Evolutionary conservation across 1,284 basidiomycete species (phyloP), one percentile per base, ranked within the genome.

Genomic region (Ganoderma boninense): DNA sequence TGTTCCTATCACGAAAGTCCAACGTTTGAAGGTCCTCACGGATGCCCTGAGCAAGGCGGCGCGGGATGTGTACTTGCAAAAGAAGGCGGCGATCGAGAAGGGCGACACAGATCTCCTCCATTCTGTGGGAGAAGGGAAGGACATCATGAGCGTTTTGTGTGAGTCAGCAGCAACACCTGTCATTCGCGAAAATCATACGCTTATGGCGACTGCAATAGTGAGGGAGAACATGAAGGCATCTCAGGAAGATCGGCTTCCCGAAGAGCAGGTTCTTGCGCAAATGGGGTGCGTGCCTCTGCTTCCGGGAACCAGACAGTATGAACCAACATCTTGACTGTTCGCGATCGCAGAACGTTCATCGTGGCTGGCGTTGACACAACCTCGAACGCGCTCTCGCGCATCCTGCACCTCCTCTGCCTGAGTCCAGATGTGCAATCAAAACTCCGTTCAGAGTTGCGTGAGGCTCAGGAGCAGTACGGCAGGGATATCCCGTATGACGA

Each of bases 81-180:
- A 84, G 76, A 86, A 84, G 72, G 69, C 74, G 18, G 81, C 69
- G 16, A 43, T 68, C 2, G 44, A 60, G 85, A 20, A 93, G 96
- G 72, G 75, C 2, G 76, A 73, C 6, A 23, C 40, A 2, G 70
- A 70, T 4, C 67, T 74, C 16, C 32, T 68, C 43, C 65, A 73
- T 38, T 79, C 83, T 57, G 65, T 69, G 13, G 62, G 54, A 29
- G 64, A 60, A 13, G 71, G 74, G 7, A 76, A 76, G 71, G 69
- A 46, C 74, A 94, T 65, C n/a, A 65, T 65, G 64, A 65, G 64
- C 42, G 42, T 65, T 32, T 23, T 65, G 16, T 40, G 64, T 65
- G 54, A 59, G 64, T 65, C 10, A 16, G 10, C 26, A 2, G 23
- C 29, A 10, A 4, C 14, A 13, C 26, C 14, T 14, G 23, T 20